Evolutionary conservation across 1,284 basidiomycete genomes (phyloP).

Genomic region (Malassezia globosa): DNA sequence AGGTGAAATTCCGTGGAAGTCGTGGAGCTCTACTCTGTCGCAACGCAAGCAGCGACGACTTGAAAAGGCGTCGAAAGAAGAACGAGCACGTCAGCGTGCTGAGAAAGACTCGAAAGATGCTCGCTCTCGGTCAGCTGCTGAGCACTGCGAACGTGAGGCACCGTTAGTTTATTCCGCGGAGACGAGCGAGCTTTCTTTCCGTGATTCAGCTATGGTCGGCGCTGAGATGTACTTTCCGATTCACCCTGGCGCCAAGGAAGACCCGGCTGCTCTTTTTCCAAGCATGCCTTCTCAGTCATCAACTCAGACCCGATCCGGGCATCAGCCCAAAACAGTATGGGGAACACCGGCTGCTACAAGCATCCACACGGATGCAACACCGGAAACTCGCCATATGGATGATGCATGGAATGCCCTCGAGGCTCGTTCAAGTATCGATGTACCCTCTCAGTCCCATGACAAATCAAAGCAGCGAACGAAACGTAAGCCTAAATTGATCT

Average conservation of each 20-base stretch:
- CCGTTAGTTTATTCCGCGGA: conserved; percentile 20
- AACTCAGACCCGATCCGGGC: not conserved
- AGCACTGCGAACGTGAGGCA: not conserved
- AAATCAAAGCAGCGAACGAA: conserved; percentile 16
- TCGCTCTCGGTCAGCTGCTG: not conserved
- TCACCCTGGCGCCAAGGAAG: conserved; percentile 27
- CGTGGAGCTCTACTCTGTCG: conserved; percentile 34
- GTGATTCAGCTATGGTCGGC: conserved; percentile 38
- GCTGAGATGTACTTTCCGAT: conserved; percentile 39
- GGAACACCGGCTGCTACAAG: conserved; percentile 29
- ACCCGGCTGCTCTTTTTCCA: conserved; percentile 16
- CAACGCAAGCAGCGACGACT: conserved; percentile 27
- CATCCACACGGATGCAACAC: conserved; percentile 1
- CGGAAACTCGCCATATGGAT: conserved; percentile 24
- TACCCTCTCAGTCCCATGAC: conserved; percentile 6
- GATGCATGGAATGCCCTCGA: conserved; percentile 45
- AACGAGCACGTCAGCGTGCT: conserved; percentile 32
- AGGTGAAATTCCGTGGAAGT: conserved; percentile 24
- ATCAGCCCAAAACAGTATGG: conserved; percentile 35
- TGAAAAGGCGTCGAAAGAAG: conserved; percentile 35
- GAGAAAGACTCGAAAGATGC: conserved; percentile 28
- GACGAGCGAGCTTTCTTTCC: conserved; percentile 27
- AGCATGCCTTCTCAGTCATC: not conserved
- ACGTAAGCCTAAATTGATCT: conserved; percentile 39
- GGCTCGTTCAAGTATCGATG: conserved; percentile 19